Evolutionary conservation across 768 basidiomycete species (phyloP).

Genomic region (Cystoderma amianthinum): DNA sequence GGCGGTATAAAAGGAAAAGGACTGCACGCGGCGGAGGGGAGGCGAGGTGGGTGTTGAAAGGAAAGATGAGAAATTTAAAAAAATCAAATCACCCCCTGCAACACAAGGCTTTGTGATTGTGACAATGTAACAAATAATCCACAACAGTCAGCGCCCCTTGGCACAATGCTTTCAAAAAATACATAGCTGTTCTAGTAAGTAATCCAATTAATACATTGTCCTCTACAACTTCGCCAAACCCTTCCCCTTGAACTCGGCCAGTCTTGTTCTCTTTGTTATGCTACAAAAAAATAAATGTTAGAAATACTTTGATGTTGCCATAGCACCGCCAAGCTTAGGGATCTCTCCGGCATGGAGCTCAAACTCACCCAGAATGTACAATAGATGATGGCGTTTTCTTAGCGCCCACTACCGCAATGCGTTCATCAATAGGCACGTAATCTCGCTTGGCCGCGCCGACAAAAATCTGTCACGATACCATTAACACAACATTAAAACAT

Average conservation of each 20-base stretch:
- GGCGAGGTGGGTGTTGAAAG: constrained; percentile 16
- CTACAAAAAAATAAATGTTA: constrained; percentile 23
- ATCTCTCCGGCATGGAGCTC: constrained; percentile 3
- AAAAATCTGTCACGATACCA: constrained; percentile 48
- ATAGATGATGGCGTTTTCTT: constrained; percentile 58
- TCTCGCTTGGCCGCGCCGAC: constrained; percentile 70
- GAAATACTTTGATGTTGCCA: constrained; percentile 20
- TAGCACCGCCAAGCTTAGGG: constrained; percentile 22
- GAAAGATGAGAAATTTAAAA: constrained; percentile 8
- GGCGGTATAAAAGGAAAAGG: constrained; percentile 20
- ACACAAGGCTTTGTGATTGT: not conserved
- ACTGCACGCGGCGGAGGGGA: constrained; percentile 19
- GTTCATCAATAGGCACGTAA: constrained; percentile 61
- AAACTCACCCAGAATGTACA: constrained; percentile 69
- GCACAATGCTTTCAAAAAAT: not conserved
- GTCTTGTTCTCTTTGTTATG: constrained; percentile 60
- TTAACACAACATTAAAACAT: constrained; percentile 5
- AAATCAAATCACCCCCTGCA: constrained; percentile 4
- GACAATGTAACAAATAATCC: constrained; percentile 9
- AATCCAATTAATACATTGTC: constrained; percentile 1
- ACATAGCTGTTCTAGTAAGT: too few relatives aligned
- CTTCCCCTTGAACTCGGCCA: constrained; percentile 57
- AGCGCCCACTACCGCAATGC: constrained; percentile 45
- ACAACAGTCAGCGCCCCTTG: constrained; percentile 4
- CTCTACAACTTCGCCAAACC: constrained; percentile 33